These are phyloP conservation scores for Phyllosticta capitalensis DNA, from an alignment of 2,329 filamentous ascomycete species.

Conservation along the genomic window DNA sequence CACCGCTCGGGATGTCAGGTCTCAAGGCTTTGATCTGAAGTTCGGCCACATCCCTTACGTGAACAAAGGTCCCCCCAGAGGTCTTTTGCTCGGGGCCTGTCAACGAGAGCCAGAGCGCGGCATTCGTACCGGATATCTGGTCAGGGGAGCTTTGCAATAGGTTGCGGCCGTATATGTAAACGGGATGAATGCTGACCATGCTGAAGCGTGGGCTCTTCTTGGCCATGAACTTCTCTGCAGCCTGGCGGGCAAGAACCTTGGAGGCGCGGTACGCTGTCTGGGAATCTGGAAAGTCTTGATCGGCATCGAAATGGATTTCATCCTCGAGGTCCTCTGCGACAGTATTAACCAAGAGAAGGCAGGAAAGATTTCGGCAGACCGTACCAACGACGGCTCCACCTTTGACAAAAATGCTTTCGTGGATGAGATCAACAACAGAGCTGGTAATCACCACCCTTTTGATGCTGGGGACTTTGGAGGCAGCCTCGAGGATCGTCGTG, in stretches of 20 bases:
- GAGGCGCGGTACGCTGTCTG: constrained; percentile 15
- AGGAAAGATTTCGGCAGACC: not conserved
- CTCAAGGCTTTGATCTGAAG: constrained; percentile 17
- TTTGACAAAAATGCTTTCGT: constrained; percentile 9
- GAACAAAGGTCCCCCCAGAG: constrained; percentile 13
- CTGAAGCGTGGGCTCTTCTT: constrained; percentile 16
- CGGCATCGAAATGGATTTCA: constrained; percentile 12
- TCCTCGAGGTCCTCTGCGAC: constrained; percentile 5
- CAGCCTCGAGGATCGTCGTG: constrained; percentile 16
- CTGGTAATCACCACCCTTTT: constrained; percentile 21
- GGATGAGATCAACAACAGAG: constrained; percentile 16
- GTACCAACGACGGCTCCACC: not conserved
- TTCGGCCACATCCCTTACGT: constrained; percentile 20
- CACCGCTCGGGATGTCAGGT: constrained; percentile 10
- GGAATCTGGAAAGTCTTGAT: constrained; percentile 8
- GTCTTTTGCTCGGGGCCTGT: constrained; percentile 12
- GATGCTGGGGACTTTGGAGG: constrained; percentile 16
- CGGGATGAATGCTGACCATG: constrained; percentile 19
- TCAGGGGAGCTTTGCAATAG: constrained; percentile 15
- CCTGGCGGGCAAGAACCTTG: constrained; percentile 22
- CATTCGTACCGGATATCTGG: constrained; percentile 16
- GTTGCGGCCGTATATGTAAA: constrained; percentile 19
- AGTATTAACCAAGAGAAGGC: not conserved
- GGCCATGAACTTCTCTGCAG: constrained; percentile 16
- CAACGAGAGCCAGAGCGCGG: constrained; percentile 14